A percentile compares a stretch with the other conserved stretches of the same genome.
These are phyloP conservation scores for Saccharum officinarum DNA, from an alignment of 176 grass and related monocot genomes.

Conservation along the genomic window DNA sequence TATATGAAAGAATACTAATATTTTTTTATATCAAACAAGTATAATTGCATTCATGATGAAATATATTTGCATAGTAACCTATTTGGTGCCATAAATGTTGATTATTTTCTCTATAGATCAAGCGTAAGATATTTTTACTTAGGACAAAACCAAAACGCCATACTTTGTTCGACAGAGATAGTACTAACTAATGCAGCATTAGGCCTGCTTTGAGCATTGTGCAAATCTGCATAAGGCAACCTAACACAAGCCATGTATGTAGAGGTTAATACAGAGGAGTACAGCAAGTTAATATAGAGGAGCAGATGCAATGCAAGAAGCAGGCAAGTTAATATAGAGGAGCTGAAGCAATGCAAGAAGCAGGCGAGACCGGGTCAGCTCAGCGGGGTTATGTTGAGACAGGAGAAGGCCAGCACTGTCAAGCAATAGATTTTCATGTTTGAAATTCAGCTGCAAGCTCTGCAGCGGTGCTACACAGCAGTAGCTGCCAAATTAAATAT, in stretches of 20 bases:
- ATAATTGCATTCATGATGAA: too few species aligned
- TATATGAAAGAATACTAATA: too few species aligned
- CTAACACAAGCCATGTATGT: background rate
- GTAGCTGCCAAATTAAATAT: background rate
- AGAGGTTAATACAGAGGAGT: background rate
- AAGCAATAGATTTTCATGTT: background rate
- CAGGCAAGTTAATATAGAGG: background rate
- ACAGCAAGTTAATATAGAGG: background rate
- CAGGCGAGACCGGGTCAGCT: conserved; percentile 21
- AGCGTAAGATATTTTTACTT: too few species aligned
- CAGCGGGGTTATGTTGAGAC: background rate
- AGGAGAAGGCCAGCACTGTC: background rate
- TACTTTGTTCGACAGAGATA: too few species aligned
- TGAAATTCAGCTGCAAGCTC: conserved; percentile 22
- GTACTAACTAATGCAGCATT: too few species aligned
- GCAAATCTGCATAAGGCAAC: background rate
- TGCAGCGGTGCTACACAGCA: background rate
- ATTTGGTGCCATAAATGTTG: too few species aligned
- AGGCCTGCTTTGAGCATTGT: background rate
- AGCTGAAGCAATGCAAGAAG: background rate
- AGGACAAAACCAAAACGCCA: too few species aligned
- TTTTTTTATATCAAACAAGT: too few species aligned
- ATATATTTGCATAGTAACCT: too few species aligned
- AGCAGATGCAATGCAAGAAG: background rate
- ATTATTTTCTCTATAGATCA: too few species aligned